phyloP scores from a whole-genome alignment of 495 filamentous ascomycete species.

The Talaromyces ruber region DNA sequence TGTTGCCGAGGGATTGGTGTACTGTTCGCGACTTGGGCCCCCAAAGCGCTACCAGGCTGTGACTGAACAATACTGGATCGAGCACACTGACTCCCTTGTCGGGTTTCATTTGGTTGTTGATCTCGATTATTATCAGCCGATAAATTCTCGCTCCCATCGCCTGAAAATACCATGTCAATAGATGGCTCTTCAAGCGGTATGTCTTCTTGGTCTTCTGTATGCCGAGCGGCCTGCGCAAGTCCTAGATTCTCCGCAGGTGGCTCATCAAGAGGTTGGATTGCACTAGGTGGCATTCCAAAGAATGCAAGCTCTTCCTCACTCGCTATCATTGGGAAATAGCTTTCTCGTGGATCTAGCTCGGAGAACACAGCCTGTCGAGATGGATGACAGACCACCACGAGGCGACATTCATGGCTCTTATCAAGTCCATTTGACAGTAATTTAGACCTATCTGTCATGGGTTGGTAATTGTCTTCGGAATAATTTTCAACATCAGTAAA shows the following conservation, averaged over 20 bases:
- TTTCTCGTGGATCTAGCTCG: neutral
- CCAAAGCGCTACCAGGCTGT: no score
- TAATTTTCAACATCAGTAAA: neutral
- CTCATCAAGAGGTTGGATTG: neutral
- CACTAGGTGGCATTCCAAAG: neutral
- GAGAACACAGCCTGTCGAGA: neutral
- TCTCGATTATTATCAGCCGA: no score
- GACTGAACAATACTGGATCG: no score
- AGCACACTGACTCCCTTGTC: no score
- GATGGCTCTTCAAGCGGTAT: neutral
- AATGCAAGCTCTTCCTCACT: neutral
- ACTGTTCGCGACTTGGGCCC: no score
- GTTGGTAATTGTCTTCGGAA: neutral
- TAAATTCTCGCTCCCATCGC: neutral
- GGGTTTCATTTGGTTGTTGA: no score
- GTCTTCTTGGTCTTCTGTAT: neutral
- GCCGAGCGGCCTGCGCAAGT: neutral
- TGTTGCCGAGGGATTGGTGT: no score
- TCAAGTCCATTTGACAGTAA: neutral
- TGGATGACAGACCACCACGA: neutral
- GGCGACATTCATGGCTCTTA: neutral
- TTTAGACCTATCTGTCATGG: neutral
- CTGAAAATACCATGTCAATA: neutral
- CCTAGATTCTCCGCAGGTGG: no score
- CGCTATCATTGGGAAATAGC: neutral